These are phyloP conservation scores for Pontederia crassipes DNA, from an alignment of 176 grass and related monocot species.

Conservation along the genomic window DNA sequence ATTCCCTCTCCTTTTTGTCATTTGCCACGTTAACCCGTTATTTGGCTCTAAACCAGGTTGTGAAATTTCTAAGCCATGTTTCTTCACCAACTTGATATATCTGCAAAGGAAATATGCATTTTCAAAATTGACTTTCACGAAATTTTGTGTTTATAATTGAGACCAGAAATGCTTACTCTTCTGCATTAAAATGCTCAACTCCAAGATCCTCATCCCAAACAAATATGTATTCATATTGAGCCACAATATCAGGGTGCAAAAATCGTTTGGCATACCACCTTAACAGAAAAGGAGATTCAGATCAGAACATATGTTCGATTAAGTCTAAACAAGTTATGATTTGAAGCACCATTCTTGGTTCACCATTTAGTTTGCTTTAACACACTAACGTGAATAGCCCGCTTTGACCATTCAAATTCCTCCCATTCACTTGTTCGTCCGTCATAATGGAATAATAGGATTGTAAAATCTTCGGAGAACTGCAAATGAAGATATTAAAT, in stretches of 20 bases:
- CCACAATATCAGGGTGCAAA: slow-evolving; percentile 90
- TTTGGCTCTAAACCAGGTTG: slow-evolving; percentile 82
- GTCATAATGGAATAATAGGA: slow-evolving; percentile 84
- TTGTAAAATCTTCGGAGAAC: slow-evolving; percentile 72
- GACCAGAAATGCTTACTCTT: slow-evolving; percentile 44
- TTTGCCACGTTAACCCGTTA: slow-evolving; percentile 78
- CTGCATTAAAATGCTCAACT: slow-evolving; percentile 82
- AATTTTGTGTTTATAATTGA: background rate
- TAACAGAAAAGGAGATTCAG: slow-evolving; percentile 14
- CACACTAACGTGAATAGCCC: slow-evolving; percentile 64
- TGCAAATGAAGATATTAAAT: slow-evolving; percentile 24
- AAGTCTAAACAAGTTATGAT: background rate
- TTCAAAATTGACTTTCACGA: slow-evolving; percentile 5
- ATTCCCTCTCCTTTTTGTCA: slow-evolving; percentile 88
- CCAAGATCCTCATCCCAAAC: slow-evolving; percentile 95
- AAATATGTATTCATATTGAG: slow-evolving; percentile 76
- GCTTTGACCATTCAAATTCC: slow-evolving; percentile 68
- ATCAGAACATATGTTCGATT: slow-evolving; percentile 13
- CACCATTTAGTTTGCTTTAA: slow-evolving; percentile 73
- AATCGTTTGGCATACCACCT: slow-evolving; percentile 97
- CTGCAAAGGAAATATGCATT: slow-evolving; percentile 15
- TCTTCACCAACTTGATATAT: slow-evolving; percentile 85
- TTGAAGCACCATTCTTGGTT: slow-evolving; percentile 5
- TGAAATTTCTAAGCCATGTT: slow-evolving; percentile 80
- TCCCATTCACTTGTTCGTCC: slow-evolving; percentile 68